Evolutionary conservation across 768 basidiomycete genomes (phyloP), one percentile per base, ranked within the genome.

Genomic region (Lentinula boryana): DNA sequence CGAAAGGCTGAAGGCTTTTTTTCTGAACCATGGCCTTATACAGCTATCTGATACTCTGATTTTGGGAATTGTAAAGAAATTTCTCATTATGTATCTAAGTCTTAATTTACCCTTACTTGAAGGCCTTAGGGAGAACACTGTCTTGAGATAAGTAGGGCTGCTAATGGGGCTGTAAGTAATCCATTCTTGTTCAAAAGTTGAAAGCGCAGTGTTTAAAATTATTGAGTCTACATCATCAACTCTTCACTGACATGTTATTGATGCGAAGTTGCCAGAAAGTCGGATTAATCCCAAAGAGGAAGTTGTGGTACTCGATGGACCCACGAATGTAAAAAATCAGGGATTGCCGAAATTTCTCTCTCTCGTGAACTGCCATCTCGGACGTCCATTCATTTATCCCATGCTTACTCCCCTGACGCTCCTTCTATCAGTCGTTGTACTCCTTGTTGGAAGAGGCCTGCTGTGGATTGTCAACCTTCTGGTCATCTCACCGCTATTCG

Each of bases 391-490:
- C 56, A 16, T 58, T 48, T n/a, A 23, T 23, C 31, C 8, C 4
- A 60, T 60, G 58, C 18, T 56, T 32, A 35, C 33, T 31, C 55
- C 43, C 31, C 35, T 41, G 6, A 18, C 41, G 33, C 15, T 49
- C 5, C 31, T 56, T 64, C 52, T 60, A 36, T 32, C 33, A 65
- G 33, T 40, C 63, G 18, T 70, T 43, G 63, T 69, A 49, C 65
- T 77, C 55, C 63, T 77, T 43, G 21, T 79, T 46, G 70, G 74
- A 16, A 72, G 75, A 64, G 75, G 69, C 36, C 27, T 73, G 12
- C 36, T 73, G 16, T 80, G 78, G 76, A 66, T 81, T 58, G 51
- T 80, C 51, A 74, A 81, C 61, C 66, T 80, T 68, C 60, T 83
- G 18, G 38, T 80, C 41, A 54, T 83, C 18, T 65, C 72, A n/a